Conservation (phyloP, 140 eudicot species). For the Anethum foeniculum region DNA sequence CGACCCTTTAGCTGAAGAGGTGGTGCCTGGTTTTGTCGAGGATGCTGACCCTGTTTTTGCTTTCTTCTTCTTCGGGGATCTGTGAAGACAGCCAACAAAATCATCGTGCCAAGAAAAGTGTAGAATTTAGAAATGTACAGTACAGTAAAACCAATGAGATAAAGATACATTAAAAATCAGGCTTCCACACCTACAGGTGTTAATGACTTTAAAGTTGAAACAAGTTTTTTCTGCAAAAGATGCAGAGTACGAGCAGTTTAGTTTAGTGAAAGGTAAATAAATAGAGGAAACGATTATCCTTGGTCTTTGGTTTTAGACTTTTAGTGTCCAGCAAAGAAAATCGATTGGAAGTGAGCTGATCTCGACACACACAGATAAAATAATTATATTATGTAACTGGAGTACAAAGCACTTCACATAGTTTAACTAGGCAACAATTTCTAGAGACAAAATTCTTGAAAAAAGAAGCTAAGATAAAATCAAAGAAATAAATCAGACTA, state of each 20-base stretch:
- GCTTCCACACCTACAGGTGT: neutral
- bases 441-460: neutral
- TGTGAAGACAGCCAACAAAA: conserved; percentile 9
- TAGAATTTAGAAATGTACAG: neutral
- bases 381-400: neutral
- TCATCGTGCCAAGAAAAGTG: neutral
- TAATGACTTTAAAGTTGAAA: neutral
- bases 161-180: neutral
- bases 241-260: neutral
- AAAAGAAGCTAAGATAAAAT: neutral
- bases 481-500: neutral
- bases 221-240: neutral
- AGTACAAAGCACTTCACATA: neutral
- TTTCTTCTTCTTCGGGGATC: conserved; percentile 29
- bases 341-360: neutral
- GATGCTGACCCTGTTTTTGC: conserved; percentile 31
- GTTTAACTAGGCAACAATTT: neutral
- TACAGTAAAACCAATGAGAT: neutral
- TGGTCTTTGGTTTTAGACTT: neutral
- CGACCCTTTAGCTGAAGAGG: conserved; percentile 29
- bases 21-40: conserved; percentile 10
- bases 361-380: neutral
- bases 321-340: neutral
- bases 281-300: neutral
- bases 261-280: neutral